Evolutionary conservation across 768 basidiomycete species (phyloP), one percentile per base, ranked within the genome.

Genomic region (Lyophyllum semitale): DNA sequence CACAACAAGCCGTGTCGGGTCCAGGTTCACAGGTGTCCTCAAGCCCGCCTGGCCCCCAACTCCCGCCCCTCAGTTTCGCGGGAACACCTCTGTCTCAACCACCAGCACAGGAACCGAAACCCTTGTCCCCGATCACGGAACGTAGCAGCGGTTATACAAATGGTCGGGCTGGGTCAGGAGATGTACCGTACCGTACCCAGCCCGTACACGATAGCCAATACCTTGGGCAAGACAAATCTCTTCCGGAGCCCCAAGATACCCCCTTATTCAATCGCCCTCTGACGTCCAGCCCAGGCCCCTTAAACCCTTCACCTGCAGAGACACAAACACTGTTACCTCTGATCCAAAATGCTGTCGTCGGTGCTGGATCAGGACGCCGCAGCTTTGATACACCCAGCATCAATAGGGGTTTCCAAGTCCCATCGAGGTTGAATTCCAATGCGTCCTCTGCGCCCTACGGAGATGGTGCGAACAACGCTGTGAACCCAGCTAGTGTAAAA

Each of bases 41-140:
- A 2, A 46, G 55, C 18, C 22, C 60, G 29, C 33, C 67, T 50
- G 71, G 76, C 11, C 73, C 82, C 11, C 85, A 85, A 54, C 69
- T 90, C n/a, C 88, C 88, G 5, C 81, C 84, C 8, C 69, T 90
- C 32, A 73, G 64, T 59, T 84, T 89, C 54, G 77, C 74, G 32
- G 42, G 44, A 2, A 20, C 63, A 27, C 20, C 58, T 25, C 27
- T 46, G 11, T 43, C 59, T 8, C 50, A 57, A 22, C 42, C 59
- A 22, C 60, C 64, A 12, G 48, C 50, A 8, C 44, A 52, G 4
- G 62, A 65, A 20, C 46, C 58, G 22, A 62, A 59, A 48, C 58
- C 59, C 3, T 29, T 66, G 40, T 61, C 63, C 2, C 64, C 67
- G 3, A 61, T 63, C 17, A 63, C 59, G 23, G 64, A 64, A 41